Percentiles rank a stretch among this genome's conserved stretches.
These are phyloP conservation scores for Pythium rishiriense DNA, from an alignment of 352 stramenopile species.

Conservation along the genomic window DNA sequence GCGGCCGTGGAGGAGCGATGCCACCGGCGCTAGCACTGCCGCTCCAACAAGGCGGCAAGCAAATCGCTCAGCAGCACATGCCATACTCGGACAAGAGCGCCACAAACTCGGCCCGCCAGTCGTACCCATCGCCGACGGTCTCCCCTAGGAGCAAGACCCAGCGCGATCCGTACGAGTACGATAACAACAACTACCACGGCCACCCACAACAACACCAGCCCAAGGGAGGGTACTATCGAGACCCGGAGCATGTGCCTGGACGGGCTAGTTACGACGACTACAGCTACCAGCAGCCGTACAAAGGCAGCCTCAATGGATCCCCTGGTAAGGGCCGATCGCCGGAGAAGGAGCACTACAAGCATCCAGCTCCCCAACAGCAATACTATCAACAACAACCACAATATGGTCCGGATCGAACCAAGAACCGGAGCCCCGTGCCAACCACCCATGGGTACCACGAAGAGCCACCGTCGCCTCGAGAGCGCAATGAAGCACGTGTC, in stretches of 20 bases:
- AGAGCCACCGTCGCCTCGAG: conserved; percentile 43
- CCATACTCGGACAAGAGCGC: conserved; percentile 7
- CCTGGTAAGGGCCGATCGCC: conserved; percentile 22
- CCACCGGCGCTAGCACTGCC: conserved; percentile 5
- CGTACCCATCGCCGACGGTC: conserved; percentile 24
- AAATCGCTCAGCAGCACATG: conserved; percentile 11
- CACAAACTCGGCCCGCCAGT: conserved; percentile 21
- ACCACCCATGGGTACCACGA: conserved; percentile 21
- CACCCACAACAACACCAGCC: conserved; percentile 2
- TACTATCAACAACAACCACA: neutral
- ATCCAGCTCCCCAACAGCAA: conserved; percentile 9
- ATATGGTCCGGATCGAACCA: conserved; percentile 8
- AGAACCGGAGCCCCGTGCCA: conserved; percentile 24
- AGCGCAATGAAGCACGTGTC: conserved; percentile 63
- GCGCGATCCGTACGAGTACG: conserved; percentile 34
- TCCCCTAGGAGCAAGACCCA: conserved; percentile 37
- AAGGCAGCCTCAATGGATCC: conserved; percentile 9
- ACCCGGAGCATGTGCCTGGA: conserved; percentile 33
- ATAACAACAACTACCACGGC: conserved; percentile 35
- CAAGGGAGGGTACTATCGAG: conserved; percentile 19
- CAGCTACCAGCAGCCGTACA: conserved; percentile 19
- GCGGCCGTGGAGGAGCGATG: conserved; percentile 7
- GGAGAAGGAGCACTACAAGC: conserved; percentile 16
- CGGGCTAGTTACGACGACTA: conserved; percentile 38
- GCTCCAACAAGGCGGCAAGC: conserved; percentile 2